Base-by-base conservation (phyloP, 257 asterid species). In the Eucommia ulmoides region DNA sequence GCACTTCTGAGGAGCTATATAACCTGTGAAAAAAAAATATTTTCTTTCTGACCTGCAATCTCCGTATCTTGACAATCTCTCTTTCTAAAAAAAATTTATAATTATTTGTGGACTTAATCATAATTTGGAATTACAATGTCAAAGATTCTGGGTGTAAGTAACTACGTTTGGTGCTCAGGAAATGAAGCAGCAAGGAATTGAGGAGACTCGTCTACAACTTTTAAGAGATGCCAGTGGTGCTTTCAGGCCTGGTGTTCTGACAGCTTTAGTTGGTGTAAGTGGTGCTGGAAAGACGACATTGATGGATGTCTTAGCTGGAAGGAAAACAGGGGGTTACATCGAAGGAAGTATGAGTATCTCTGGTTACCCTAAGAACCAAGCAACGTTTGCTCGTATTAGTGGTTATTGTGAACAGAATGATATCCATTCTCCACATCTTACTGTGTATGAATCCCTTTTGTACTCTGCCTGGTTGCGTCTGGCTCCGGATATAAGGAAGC, bases 401-500 rank as follows among this genome's bases (percentile, higher is more conserved):
- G 48, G 48, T 42, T 42, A 42, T n/a, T 42, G 48, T 42, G 48
- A 42, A 42, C 48, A 42, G 19, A 42, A 42, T 42, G 48, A 42
- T 42, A 42, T 42, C 9, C 48, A 42, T 42, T 42, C 48, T 42
- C 48, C 48, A 42, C 1, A 18, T 42, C 6, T 42, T 42, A 42
- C 48, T 15, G 20, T 42, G 3, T 42, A 42, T 42, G 48, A 42
- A 18, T 42, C 48, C 19, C 48, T 42, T 42, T 3, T 42, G 19
- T 42, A 42, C 20, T 42, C 48, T 15, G 48, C 48, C 20, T 42
- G 48, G 48, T 42, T 42, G 20, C 48, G 48, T 42, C 48, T 42
- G n/a, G 48, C 48, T 42, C 48, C 48, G 9, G 9, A 42, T 42
- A 16, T 42, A 42, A 42, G 19, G 48, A 42, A 42, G 19, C 20